phyloP scores from a whole-genome alignment of 768 basidiomycete genomes.

The Leucosporidium creatinivorum region DNA sequence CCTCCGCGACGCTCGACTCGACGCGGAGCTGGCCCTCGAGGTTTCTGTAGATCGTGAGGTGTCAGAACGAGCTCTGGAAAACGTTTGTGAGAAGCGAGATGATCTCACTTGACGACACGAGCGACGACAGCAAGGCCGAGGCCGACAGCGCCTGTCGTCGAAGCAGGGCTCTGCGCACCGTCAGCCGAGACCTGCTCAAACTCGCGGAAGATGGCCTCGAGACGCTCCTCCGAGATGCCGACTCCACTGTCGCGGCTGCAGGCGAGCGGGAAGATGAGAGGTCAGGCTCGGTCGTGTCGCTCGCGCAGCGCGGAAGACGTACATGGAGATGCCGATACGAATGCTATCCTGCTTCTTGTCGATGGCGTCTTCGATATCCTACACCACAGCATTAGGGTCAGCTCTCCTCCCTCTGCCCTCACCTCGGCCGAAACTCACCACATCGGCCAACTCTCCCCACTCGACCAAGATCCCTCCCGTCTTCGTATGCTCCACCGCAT shows the following conservation, averaged over 20 bases:
- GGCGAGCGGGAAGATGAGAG: slow-evolving; percentile 22
- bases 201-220: slow-evolving; percentile 70
- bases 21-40: slow-evolving; percentile 71
- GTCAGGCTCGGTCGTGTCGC: background rate
- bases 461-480: slow-evolving; percentile 56
- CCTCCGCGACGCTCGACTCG: slow-evolving; percentile 59
- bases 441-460: slow-evolving; percentile 63
- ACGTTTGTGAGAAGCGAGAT: too few species aligned
- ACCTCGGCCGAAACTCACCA: too few species aligned
- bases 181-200: slow-evolving; percentile 50
- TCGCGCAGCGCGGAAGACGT: too few species aligned
- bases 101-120: slow-evolving; percentile 52
- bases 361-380: slow-evolving; percentile 13
- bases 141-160: slow-evolving; percentile 44
- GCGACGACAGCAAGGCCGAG: slow-evolving; percentile 74
- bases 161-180: too few species aligned
- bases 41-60: slow-evolving; percentile 44
- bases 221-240: slow-evolving; percentile 59
- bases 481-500: slow-evolving; percentile 69
- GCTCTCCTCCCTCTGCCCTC: too few species aligned
- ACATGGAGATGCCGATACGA: slow-evolving; percentile 22
- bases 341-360: slow-evolving; percentile 24
- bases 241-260: slow-evolving; percentile 54
- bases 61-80: too few species aligned
- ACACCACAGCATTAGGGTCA: too few species aligned